Conservation (phyloP, 2,329 filamentous ascomycete genomes). For the Cercospora citrullina region DNA sequence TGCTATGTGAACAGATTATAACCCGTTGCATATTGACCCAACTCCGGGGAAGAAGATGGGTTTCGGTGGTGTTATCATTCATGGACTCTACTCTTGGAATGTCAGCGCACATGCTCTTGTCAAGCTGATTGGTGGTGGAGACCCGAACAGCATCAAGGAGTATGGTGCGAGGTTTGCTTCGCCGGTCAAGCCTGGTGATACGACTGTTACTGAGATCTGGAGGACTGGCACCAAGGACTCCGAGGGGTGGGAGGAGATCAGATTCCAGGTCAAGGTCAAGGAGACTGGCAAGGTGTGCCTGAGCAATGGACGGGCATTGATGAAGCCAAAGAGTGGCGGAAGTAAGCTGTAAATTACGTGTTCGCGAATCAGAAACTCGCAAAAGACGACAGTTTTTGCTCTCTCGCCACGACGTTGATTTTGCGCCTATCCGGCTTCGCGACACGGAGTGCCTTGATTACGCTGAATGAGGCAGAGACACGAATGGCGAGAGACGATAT, state of each 20-base stretch:
- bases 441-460: background rate
- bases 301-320: constrained; percentile 79
- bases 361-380: background rate
- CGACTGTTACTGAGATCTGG: constrained; percentile 80
- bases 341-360: constrained; percentile 28
- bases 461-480: background rate
- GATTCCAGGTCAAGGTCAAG: constrained; percentile 77
- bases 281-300: constrained; percentile 78
- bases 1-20: constrained; percentile 65
- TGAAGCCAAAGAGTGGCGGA: constrained; percentile 55
- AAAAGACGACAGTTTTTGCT: background rate
- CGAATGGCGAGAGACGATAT: background rate
- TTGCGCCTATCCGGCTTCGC: background rate
- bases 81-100: constrained; percentile 77
- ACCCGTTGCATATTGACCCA: constrained; percentile 84
- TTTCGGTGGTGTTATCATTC: constrained; percentile 84
- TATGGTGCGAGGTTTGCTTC: constrained; percentile 87
- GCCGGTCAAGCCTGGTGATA: constrained; percentile 80
- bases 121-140: constrained; percentile 69
- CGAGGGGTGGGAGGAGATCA: constrained; percentile 73
- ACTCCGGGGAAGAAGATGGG: constrained; percentile 81
- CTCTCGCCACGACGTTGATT: background rate
- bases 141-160: constrained; percentile 79
- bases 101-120: constrained; percentile 71
- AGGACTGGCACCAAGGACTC: constrained; percentile 66